Base-by-base conservation (phyloP, 1,139 yeast species). In the Debaryomyces subglobosus region DNA sequence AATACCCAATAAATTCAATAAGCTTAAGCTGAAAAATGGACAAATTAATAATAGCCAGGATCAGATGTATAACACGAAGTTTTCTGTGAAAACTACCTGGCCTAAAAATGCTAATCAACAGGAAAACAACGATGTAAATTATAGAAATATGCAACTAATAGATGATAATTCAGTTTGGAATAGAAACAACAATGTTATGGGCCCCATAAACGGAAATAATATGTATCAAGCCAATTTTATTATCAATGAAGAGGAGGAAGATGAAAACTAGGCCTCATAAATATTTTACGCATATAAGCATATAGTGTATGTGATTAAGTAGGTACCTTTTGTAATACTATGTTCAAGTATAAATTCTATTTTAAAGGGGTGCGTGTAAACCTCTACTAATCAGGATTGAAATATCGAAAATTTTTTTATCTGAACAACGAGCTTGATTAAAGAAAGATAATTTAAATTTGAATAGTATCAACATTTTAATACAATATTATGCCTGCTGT, bases 401-500 rank as follows among this genome's bases (percentile, higher is more conserved):
- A 43, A 34, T 24, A 37, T 46, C 48, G 51, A 47, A 49, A 44
- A 44, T 40, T 44, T 48, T 49, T 49, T 44, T 45, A 43, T 38
- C 48, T 37, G 40, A 37, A 39, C 44, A 38, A 38, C 36, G 37
- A 41, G 41, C 25, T 33, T 34, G 39, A 40, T 29, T 18, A 41
- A 29, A 34, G 38, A 38, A 30, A 30, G 25, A 13, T 32, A 36
- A 43, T 27, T 35, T 10, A 30, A 23, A 34, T 25, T 45, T 40
- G 30, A 27, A 45, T 46, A 21, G 18, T 48, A 40, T 30, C 40
- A 39, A 40, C 36, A 18, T 18, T 27, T 30, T 29, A 40, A 5
- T 30, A 30, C 32, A 40, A 23, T 53, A 59, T 16, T 43, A 74
- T 74, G 79, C 67, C 74, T 50, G 74, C 81, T 38, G 80, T 75